Base-by-base conservation (phyloP, 345 rosid species). In the Brassica rapa region DNA sequence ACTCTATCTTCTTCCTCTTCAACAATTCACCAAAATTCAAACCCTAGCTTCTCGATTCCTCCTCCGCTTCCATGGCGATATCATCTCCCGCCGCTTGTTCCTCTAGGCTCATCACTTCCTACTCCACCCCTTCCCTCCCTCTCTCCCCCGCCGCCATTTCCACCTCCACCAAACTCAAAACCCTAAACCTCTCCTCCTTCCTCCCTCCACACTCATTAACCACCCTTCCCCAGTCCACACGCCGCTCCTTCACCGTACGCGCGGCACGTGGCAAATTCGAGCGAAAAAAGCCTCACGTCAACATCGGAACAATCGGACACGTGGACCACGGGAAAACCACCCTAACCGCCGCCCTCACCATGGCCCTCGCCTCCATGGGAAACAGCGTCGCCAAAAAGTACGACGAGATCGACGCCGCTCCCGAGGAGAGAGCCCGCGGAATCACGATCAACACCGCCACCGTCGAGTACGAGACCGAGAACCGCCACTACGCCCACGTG, bases 151-250 rank as follows among this genome's bases (percentile, higher is more conserved):
- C 56, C 56, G 56, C 56, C 19, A 49, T 49, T 5, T 49, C 21
- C 56, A 51, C 56, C 21, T 51, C 56, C 8, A 1, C 0, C 21
- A 51, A 51, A 51, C 21, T 51, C 56, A 51, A 51, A 51, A 0
- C 56, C 56, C 56, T 51, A 51, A 51, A 51, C 56, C 56, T 51
- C 21, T n/a, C 56, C 56, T 51, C 56, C 56, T 51, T 51, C 56
- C 56, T 51, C 56, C 56, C 21, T 51, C 56, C 56, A 5, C 56
- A 1, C 56, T 51, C 56, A n/a, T 51, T 51, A 8, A 51, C 56
- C 56, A 5, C 56, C 21, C 0, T 7, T 2, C 2, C 56, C 56
- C 56, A 51, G 5, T 51, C 56, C 56, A 51, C 56, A 0, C 56
- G 56, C 21, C 56, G 56, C 56, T 51, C 56, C 2, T 51, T 51